Conservation (phyloP, 1,139 yeast genomes). For the Scheffersomyces cryptocercus region DNA sequence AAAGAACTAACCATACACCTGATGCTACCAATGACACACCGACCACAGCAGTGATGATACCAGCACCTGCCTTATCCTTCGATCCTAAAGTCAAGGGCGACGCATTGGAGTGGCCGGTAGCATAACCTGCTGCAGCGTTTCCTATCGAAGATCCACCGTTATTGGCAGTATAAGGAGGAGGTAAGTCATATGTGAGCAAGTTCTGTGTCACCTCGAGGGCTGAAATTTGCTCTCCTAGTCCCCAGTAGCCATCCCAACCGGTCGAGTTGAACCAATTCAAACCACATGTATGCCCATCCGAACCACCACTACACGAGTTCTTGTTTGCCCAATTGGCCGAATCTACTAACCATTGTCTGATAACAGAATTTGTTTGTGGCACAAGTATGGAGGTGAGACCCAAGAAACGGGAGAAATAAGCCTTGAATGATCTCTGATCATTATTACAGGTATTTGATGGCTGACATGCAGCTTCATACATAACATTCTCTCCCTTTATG, state of each 20-base stretch:
- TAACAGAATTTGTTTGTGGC: constrained; percentile 45
- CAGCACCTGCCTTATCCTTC: constrained; percentile 87
- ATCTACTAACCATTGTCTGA: constrained; percentile 43
- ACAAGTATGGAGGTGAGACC: constrained; percentile 61
- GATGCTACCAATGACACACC: constrained; percentile 65
- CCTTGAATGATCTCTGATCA: constrained; percentile 80
- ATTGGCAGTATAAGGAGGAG: constrained; percentile 36
- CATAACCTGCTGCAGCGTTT: constrained; percentile 51
- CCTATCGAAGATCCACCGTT: constrained; percentile 51
- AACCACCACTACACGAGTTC: constrained; percentile 68
- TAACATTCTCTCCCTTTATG: constrained; percentile 24
- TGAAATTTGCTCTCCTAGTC: constrained; percentile 77
- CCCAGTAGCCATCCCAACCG: constrained; percentile 66
- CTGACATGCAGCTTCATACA: constrained; percentile 70
- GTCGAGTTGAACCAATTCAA: constrained; percentile 53
- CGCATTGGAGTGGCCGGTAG: constrained; percentile 36
- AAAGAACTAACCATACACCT: constrained; percentile 72
- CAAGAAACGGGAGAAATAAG: constrained; percentile 65
- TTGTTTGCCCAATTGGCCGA: constrained; percentile 57
- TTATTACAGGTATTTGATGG: constrained; percentile 55
- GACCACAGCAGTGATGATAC: constrained; percentile 75
- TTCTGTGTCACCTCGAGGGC: constrained; percentile 67
- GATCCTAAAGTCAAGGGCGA: constrained; percentile 51
- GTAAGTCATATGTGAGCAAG: constrained; percentile 26
- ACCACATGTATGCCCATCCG: constrained; percentile 79